phyloP scores from a whole-genome alignment of 2,329 filamentous ascomycete species.

The Lasiodiplodia sp. region DNA sequence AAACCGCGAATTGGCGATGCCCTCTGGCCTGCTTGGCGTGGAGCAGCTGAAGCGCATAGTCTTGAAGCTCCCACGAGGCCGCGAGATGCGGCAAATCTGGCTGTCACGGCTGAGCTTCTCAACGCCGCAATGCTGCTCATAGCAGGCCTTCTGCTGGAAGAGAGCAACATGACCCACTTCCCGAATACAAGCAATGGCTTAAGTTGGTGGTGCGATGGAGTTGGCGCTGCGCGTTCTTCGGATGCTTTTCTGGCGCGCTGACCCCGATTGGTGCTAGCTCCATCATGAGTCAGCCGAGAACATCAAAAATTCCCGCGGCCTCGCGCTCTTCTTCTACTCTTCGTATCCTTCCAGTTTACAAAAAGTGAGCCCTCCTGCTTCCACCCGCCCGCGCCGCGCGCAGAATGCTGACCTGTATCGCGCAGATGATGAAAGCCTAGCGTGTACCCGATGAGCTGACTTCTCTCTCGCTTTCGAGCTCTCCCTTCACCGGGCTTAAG shows the following conservation, averaged over 20 bases:
- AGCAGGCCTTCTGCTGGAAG: neutral
- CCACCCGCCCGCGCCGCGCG: slow-evolving; percentile 11
- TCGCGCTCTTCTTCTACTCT: slow-evolving; percentile 39
- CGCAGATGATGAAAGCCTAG: slow-evolving; percentile 99
- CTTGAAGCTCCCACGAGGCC: neutral
- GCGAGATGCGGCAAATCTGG: neutral
- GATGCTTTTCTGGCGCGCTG: slow-evolving; percentile 26
- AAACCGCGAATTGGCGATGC: neutral
- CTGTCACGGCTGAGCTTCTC: neutral
- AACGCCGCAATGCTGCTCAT: neutral
- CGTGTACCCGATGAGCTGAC: slow-evolving; percentile 91
- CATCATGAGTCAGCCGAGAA: slow-evolving; percentile 6
- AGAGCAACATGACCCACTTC: slow-evolving; percentile 7
- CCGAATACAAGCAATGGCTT: slow-evolving; percentile 3
- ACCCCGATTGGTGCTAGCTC: slow-evolving; percentile 31
- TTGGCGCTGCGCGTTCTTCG: neutral
- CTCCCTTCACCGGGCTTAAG: slow-evolving; percentile 91
- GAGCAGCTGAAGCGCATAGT: neutral
- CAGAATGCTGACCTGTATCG: slow-evolving; percentile 41
- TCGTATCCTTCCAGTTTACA: slow-evolving; percentile 99
- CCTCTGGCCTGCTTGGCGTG: neutral
- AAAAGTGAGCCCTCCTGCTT: slow-evolving; percentile 71
- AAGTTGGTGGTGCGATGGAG: slow-evolving; percentile 2
- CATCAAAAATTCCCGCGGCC: slow-evolving; percentile 2
- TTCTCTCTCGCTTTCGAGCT: slow-evolving; percentile 73